phyloP scores from a whole-genome alignment of 2,329 filamentous ascomycete genomes.

The Talaromyces rugulosus region DNA sequence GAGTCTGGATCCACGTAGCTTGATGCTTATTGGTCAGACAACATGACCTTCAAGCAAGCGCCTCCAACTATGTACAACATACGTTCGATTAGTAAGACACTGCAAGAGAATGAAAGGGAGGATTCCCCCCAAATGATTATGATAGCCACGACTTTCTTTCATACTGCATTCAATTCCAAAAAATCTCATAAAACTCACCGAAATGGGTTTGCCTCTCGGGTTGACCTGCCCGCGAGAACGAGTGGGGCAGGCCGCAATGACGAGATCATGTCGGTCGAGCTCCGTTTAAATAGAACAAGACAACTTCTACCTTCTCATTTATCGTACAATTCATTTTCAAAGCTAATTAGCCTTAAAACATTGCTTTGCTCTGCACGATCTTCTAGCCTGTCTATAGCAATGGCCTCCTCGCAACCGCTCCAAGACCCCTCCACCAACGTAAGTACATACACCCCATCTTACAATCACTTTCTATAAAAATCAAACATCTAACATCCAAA shows the following conservation, averaged over 20 bases:
- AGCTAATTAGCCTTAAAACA: background rate
- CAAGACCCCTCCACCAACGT: slow-evolving; percentile 6
- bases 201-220: background rate
- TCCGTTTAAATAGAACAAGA: background rate
- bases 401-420: slow-evolving; percentile 4
- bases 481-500: background rate
- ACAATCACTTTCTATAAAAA: background rate
- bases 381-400: background rate
- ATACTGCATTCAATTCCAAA: background rate
- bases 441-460: background rate
- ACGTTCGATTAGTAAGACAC: background rate
- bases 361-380: background rate
- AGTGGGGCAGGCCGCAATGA: background rate
- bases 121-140: too few relatives aligned
- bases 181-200: background rate
- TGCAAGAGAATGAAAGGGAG: background rate
- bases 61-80: background rate
- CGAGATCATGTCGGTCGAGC: background rate
- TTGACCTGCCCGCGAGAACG: slow-evolving; percentile 6
- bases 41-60: background rate
- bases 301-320: background rate
- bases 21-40: background rate
- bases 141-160: background rate
- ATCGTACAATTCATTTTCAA: background rate
- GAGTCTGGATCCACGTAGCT: background rate